A percentile compares a stretch with the other conserved stretches of the same genome.
Conservation (phyloP, 768 basidiomycete species). For the Amanita jacksonii region DNA sequence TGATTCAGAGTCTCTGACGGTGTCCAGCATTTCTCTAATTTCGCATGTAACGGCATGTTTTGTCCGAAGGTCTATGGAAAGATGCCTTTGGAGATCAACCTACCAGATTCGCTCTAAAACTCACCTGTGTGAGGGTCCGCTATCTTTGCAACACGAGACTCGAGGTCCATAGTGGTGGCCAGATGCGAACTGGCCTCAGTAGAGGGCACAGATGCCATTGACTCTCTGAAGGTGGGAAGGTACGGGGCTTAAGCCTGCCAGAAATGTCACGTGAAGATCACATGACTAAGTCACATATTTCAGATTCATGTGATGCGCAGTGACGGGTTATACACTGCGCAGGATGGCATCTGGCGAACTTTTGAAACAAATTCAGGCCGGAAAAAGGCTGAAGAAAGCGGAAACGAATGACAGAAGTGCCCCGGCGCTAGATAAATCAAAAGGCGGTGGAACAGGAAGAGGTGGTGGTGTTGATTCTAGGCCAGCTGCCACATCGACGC, state of each 20-base stretch:
- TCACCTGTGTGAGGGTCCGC: slow-evolving; percentile 68
- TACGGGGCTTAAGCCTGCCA: background rate
- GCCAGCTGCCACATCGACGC: slow-evolving; percentile 8
- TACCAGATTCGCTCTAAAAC: slow-evolving; percentile 11
- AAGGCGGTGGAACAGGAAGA: slow-evolving; percentile 29
- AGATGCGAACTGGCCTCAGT: slow-evolving; percentile 26
- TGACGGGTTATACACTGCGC: background rate
- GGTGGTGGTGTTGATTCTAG: slow-evolving; percentile 15
- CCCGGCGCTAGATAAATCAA: slow-evolving; percentile 43
- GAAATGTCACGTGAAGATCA: slow-evolving; percentile 3
- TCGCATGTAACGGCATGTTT: slow-evolving; percentile 67
- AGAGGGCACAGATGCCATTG: slow-evolving; percentile 25
- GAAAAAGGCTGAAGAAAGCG: slow-evolving; percentile 74
- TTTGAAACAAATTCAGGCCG: slow-evolving; percentile 74
- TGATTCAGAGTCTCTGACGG: slow-evolving; percentile 66
- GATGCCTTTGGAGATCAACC: background rate
- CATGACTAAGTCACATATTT: background rate
- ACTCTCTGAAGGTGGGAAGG: slow-evolving; percentile 3
- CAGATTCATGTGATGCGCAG: background rate
- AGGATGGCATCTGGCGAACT: slow-evolving; percentile 69
- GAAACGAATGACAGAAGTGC: slow-evolving; percentile 77
- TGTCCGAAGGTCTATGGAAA: slow-evolving; percentile 50
- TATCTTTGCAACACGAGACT: slow-evolving; percentile 61
- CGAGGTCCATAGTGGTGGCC: slow-evolving; percentile 46
- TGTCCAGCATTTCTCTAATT: slow-evolving; percentile 75